These are phyloP conservation scores for Phytophthora crassamura DNA, from an alignment of 352 stramenopile genomes.

Conservation along the genomic window DNA sequence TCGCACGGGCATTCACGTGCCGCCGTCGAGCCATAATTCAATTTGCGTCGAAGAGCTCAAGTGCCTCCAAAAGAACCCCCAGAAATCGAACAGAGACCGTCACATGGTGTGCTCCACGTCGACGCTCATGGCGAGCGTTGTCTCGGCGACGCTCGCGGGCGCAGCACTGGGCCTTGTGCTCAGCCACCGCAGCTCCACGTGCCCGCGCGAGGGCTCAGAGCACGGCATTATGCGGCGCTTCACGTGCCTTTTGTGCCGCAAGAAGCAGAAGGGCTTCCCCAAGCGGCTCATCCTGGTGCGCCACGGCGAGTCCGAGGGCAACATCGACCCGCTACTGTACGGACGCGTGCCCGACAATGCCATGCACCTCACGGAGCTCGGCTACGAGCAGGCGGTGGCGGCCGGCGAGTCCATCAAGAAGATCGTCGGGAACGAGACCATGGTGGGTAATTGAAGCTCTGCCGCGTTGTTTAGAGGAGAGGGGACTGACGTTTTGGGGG, in stretches of 20 bases:
- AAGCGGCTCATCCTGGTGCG: slow-evolving; percentile 87
- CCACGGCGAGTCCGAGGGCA: slow-evolving; percentile 86
- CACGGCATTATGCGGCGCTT: slow-evolving; percentile 40
- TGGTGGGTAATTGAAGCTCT: slow-evolving; percentile 44
- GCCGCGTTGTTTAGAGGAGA: neutral
- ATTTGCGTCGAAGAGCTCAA: slow-evolving; percentile 25
- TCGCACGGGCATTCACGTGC: slow-evolving; percentile 8
- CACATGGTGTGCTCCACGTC: slow-evolving; percentile 58
- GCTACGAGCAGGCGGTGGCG: slow-evolving; percentile 76
- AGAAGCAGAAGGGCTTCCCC: slow-evolving; percentile 56
- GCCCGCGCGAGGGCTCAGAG: slow-evolving; percentile 17
- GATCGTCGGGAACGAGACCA: slow-evolving; percentile 76
- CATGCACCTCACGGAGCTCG: slow-evolving; percentile 84
- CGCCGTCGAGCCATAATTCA: slow-evolving; percentile 25
- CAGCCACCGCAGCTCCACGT: slow-evolving; percentile 17
- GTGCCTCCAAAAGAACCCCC: slow-evolving; percentile 8
- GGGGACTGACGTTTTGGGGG: neutral
- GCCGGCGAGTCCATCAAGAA: slow-evolving; percentile 77
- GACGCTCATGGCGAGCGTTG: slow-evolving; percentile 51
- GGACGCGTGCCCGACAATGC: slow-evolving; percentile 79
- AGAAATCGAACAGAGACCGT: neutral
- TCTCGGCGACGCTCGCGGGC: slow-evolving; percentile 51
- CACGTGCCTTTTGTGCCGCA: slow-evolving; percentile 48
- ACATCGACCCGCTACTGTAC: slow-evolving; percentile 85
- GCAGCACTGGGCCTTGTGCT: slow-evolving; percentile 49